Base-by-base conservation (phyloP, 2,329 filamentous ascomycete species). In the Fusarium sp. region DNA sequence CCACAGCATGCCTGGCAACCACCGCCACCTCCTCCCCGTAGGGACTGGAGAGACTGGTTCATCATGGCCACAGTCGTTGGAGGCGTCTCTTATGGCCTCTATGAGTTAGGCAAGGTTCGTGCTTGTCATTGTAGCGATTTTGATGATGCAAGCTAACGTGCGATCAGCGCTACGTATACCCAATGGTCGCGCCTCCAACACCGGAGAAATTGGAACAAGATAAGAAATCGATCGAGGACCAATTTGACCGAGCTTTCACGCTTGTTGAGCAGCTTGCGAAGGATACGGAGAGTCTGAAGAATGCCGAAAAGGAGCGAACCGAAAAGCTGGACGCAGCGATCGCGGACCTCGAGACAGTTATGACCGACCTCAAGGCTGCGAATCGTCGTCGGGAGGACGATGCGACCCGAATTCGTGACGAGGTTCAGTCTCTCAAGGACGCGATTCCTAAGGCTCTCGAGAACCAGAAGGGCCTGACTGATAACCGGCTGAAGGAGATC, bases 21-120 rank as follows among this genome's bases (percentile, higher is more conserved):
- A 36, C 84, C 89, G 7, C 87, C 87, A 3, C 86, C 88, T 63
- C 84, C 91, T 6, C 95, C 95, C 7, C 92, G 91, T 80, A 88
- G 96, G 79, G 96, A 99, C 84, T 99, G 96, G 96, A 90, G 97
- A 70, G 96, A 99, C 81, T 98, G 95, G 93, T 99, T 99, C 84
- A 98, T 99, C 83, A 98, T 98, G 94, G 96, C 96, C 13, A 99
- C 96, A 0, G 94, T 98, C 18, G 92, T 97, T 72, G 93, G 95
- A 65, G 94, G 95, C 55, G 92, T 98, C 26, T 89, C 94, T 44
- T 98, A 98, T 79, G 96, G 95, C 1, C 84, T 98, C 28, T 99
- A 96, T 81, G 90, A 92, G 74, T 89, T 98, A 22, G 94, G 95
- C 69, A 97, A 97, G 90, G 93, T 94, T 85, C 42, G 81, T 39